Evolutionary conservation across 768 basidiomycete genomes (phyloP).

Genomic region (Clathrus columnatus): DNA sequence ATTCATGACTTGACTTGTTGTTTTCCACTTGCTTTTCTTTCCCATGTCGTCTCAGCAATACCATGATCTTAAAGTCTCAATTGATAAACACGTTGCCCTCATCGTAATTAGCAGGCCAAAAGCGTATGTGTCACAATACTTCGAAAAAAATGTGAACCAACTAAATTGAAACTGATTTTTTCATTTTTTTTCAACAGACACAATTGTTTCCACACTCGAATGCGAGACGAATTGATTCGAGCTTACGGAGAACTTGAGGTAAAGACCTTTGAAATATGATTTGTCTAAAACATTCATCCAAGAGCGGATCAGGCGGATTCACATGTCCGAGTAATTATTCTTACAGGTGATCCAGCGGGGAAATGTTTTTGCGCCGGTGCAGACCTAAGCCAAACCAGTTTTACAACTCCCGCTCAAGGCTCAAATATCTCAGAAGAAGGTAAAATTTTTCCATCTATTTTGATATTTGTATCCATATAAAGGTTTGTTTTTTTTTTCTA

Average conservation of each 20-base stretch:
- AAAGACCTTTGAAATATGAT: too few species aligned
- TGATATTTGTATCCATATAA: neutral
- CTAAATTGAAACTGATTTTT: neutral
- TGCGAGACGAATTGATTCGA: neutral
- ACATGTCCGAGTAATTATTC: slow-evolving; percentile 40
- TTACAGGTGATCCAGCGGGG: slow-evolving; percentile 43
- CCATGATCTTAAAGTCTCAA: neutral
- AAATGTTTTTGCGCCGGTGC: slow-evolving; percentile 51
- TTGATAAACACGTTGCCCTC: neutral
- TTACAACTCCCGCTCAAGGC: neutral
- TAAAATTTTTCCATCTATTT: too few species aligned
- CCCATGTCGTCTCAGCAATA: too few species aligned
- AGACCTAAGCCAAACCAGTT: slow-evolving; percentile 1
- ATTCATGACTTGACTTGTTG: too few species aligned
- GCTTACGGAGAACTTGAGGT: neutral
- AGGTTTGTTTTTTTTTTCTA: neutral
- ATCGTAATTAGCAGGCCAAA: neutral
- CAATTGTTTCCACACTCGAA: neutral
- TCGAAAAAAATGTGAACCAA: too few species aligned
- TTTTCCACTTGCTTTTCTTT: too few species aligned
- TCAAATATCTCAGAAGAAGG: neutral
- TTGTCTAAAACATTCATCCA: too few species aligned
- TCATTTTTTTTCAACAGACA: neutral
- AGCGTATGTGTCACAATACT: neutral
- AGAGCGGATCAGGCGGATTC: slow-evolving; percentile 39